Evolutionary conservation across 1,284 basidiomycete species (phyloP), one percentile per base, ranked within the genome.

Genomic region (Sanghuangporus weigelae): DNA sequence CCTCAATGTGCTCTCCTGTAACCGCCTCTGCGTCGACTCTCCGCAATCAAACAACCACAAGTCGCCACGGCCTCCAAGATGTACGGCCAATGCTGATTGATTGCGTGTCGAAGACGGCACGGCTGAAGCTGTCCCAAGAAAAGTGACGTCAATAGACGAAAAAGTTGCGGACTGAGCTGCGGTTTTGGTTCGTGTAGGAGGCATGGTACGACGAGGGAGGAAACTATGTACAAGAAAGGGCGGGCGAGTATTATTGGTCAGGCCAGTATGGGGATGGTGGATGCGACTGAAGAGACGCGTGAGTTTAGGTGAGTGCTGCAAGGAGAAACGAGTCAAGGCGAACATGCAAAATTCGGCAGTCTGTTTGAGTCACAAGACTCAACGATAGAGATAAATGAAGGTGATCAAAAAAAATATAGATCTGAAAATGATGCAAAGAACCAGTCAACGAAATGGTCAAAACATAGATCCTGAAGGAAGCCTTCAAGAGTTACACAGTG

Each of bases 1-100:
- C 70, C 90, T 89, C n/a, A 90, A 79, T 1, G 67, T 64, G 72
- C 85, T 84, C 77, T 85, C 82, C 77, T 91, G 84, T 67, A 97
- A 72, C 67, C 90, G 90, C 71, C 89, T 84, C 69, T 95, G 92
- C 1, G 94, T 96, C 3, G 88, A 93, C 73, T 96, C 94, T 19
- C 94, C 95, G 68, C 93, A 94, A 72, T 97, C 95, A 70, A 96
- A 93, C 10, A 97, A 72, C 90, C 90, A 91, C 58, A 89, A 83
- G 76, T 89, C 84, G 26, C 83, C 78, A 19, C 63, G 49, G 3
- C 66, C 68, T 26, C 80, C 80, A 4, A 91, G 75, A 19, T 84
- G 81, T 11, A 92, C 69, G 0, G 89, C 85, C 7, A 87, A 78
- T 7, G 89, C 77, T 40, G 89, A 91, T 69, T 91, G 90, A 68